phyloP scores from a whole-genome alignment of 2,329 filamentous ascomycete genomes.

The Fusarium brevicatenulatum region DNA sequence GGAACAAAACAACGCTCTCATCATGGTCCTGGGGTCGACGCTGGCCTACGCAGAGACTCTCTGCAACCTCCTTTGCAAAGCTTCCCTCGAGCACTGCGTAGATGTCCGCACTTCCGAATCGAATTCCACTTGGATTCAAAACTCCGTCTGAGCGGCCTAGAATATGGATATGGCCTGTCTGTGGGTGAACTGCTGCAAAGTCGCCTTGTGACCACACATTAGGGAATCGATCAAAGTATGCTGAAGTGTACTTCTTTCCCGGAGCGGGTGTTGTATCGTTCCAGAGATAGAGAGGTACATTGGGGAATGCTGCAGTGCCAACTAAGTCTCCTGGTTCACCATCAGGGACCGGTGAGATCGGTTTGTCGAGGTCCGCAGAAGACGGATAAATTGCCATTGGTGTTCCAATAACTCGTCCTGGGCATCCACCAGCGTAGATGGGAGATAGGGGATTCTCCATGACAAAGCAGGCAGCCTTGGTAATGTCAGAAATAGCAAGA shows the following conservation, averaged over 20 bases:
- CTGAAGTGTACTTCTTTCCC: slow-evolving; percentile 66
- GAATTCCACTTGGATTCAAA: slow-evolving; percentile 80
- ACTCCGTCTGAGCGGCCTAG: slow-evolving; percentile 81
- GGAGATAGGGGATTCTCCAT: slow-evolving; percentile 75
- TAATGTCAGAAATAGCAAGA: not conserved
- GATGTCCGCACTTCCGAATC: slow-evolving; percentile 84
- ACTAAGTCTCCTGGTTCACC: slow-evolving; percentile 82
- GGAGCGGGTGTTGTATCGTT: slow-evolving; percentile 60
- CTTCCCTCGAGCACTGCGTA: slow-evolving; percentile 76
- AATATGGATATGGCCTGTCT: slow-evolving; percentile 72
- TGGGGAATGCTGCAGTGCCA: slow-evolving; percentile 76
- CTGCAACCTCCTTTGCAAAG: slow-evolving; percentile 71
- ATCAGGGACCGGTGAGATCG: slow-evolving; percentile 56
- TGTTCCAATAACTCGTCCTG: slow-evolving; percentile 61
- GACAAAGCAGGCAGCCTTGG: slow-evolving; percentile 67
- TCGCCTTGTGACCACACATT: slow-evolving; percentile 86
- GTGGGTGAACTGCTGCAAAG: slow-evolving; percentile 76
- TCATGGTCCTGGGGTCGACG: slow-evolving; percentile 67
- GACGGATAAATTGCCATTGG: slow-evolving; percentile 68
- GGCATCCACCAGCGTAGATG: slow-evolving; percentile 67
- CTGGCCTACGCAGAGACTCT: slow-evolving; percentile 85
- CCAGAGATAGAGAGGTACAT: slow-evolving; percentile 76
- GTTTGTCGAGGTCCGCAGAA: slow-evolving; percentile 55
- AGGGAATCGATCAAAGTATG: slow-evolving; percentile 71
- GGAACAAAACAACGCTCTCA: slow-evolving; percentile 65